phyloP scores from a whole-genome alignment of 352 stramenopile genomes.

The Aphanomyces invadans region DNA sequence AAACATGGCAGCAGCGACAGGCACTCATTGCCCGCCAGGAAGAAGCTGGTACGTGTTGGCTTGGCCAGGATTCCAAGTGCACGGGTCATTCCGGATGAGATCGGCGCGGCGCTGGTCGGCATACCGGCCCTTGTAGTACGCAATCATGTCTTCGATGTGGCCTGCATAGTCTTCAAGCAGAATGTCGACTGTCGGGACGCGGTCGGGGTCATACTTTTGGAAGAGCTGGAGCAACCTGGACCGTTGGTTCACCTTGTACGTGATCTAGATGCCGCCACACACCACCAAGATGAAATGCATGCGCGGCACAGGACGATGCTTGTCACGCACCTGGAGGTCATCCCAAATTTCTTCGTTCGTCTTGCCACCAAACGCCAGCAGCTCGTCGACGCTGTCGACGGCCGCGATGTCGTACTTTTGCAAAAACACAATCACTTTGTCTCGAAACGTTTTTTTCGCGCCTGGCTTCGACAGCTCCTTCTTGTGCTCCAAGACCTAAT shows the following conservation, averaged over 20 bases:
- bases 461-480: neutral
- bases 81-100: neutral
- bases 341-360: constrained; percentile 24
- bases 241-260: constrained; percentile 21
- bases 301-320: too few relatives aligned
- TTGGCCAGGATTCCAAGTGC: constrained; percentile 16
- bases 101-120: neutral
- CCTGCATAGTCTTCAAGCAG: constrained; percentile 6
- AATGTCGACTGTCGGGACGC: neutral
- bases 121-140: constrained; percentile 11
- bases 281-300: too few relatives aligned
- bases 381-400: neutral
- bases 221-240: constrained; percentile 19
- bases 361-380: constrained; percentile 9
- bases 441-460: constrained; percentile 1
- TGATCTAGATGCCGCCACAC: neutral
- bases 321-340: constrained; percentile 7
- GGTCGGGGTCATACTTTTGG: constrained; percentile 9
- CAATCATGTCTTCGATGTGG: constrained; percentile 20
- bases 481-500: constrained; percentile 6
- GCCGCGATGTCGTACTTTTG: constrained; percentile 17
- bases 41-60: constrained; percentile 17
- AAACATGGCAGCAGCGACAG: neutral
- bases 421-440: constrained; percentile 13
- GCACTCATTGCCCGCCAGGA: neutral